Base-by-base conservation (phyloP, 257 asterid genomes). In the Schizonepeta tenuifolia region DNA sequence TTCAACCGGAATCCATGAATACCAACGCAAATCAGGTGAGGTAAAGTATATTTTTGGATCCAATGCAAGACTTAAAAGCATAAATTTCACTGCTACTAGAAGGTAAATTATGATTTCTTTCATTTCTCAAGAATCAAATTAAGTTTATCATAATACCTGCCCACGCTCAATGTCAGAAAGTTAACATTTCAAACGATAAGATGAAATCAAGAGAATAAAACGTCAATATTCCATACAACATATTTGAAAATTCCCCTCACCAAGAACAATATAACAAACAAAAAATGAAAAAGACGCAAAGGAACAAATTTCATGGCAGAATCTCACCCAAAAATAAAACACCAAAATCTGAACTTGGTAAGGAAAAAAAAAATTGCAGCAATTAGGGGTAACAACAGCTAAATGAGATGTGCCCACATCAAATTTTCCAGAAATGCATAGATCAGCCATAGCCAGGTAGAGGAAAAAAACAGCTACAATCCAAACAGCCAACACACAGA, bases 371-470 rank as follows among this genome's bases (percentile, higher is more conserved):
- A 15, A 51, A 65, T 56, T 66, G 64, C 46, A 76, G 70, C 60
- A 80, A 56, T 69, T 57, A 67, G 22, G 9, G 65, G 70, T 24
- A 31, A 33, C 75, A 74, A 67, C 20, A 59, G 79, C 73, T 56
- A 61, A 78, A 71, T 67, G 73, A 69, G 40, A 61, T 35, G 68
- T 63, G 70, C 80, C 83, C 83, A 79, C 78, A 74, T 56, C 56
- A 26, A 67, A 56, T 2, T 67, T 64, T 58, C 78, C 72, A 77
- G 73, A 79, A 72, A 72, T 72, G 79, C 21, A 21, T 28, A 77
- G 83, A 85, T 80, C 85, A 82, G 69, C 79, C 78, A 79, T 70
- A 55, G 69, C 67, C 68, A 76, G 67, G 67, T 67, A 71, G 84
- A 59, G 60, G 31, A 67, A 26, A 26, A 62, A 21, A 9, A 73